These are phyloP conservation scores for Ustilago tritici DNA, from an alignment of 1,284 basidiomycete species.

Conservation along the genomic window DNA sequence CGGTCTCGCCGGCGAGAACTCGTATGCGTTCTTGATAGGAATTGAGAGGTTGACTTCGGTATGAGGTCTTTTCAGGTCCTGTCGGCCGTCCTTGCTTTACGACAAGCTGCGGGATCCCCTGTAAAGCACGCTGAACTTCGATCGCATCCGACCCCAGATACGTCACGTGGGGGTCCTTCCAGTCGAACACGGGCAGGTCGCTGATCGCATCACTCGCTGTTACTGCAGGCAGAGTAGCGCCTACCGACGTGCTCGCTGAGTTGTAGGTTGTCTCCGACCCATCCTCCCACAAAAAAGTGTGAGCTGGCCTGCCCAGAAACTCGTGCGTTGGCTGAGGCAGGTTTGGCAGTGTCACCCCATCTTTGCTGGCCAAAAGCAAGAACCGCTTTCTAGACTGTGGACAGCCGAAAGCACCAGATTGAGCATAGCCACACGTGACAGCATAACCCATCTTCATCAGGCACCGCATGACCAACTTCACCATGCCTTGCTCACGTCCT, in stretches of 20 bases:
- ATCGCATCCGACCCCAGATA: conserved; percentile 25
- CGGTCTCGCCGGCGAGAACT: conserved; percentile 5
- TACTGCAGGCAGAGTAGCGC: conserved; percentile 19
- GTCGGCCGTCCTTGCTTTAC: conserved; percentile 1
- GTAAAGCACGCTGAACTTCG: conserved; percentile 9
- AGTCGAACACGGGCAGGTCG: conserved; percentile 41
- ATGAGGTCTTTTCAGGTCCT: neutral
- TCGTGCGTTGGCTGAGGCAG: conserved; percentile 32
- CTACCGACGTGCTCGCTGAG: neutral
- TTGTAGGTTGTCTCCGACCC: neutral
- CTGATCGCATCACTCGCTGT: conserved; percentile 24
- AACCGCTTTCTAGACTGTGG: conserved; percentile 34
- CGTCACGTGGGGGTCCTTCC: conserved; percentile 37
- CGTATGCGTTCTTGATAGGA: conserved; percentile 43
- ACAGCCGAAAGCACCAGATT: conserved; percentile 33
- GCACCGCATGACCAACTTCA: conserved; percentile 24
- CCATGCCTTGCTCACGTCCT: conserved; percentile 19
- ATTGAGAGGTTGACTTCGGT: conserved; percentile 10
- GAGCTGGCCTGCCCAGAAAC: conserved; percentile 18
- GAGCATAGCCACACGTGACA: conserved; percentile 21
- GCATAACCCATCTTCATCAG: conserved; percentile 38
- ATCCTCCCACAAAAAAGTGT: conserved; percentile 21
- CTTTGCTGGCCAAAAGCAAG: conserved; percentile 24
- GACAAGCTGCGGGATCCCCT: conserved; percentile 22
- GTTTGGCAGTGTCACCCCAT: conserved; percentile 13